Conservation (phyloP, 305 asterid species). For the Fraxinus paxiana region DNA sequence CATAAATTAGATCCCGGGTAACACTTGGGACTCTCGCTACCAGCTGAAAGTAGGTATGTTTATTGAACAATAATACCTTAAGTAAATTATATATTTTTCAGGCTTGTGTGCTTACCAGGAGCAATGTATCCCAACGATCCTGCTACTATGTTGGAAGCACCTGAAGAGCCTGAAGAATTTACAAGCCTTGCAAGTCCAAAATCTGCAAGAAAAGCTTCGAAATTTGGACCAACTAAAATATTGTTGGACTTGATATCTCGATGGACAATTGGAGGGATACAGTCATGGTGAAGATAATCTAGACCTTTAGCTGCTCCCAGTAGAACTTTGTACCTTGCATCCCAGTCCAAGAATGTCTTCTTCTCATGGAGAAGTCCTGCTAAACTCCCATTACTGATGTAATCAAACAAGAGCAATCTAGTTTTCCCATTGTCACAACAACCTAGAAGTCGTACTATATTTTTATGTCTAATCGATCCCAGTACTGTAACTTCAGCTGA, state of each 20-base stretch:
- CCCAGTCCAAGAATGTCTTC: constrained; percentile 49
- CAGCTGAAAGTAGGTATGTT: neutral
- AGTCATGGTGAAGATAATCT: constrained; percentile 73
- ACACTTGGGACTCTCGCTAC: neutral
- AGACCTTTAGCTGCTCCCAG: constrained; percentile 69
- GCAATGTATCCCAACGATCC: constrained; percentile 78
- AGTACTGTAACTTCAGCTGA: constrained; percentile 61
- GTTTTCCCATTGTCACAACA: constrained; percentile 64
- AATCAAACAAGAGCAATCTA: constrained; percentile 58
- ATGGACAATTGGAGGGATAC: constrained; percentile 66
- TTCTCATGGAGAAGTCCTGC: constrained; percentile 54
- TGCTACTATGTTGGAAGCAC: constrained; percentile 44
- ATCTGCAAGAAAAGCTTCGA: constrained; percentile 69
- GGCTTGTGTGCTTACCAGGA: constrained; percentile 47
- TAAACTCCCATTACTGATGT: constrained; percentile 63
- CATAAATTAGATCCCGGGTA: too few relatives aligned
- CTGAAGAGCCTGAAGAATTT: constrained; percentile 45
- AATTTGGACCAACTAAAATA: constrained; percentile 56
- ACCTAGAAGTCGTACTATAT: constrained; percentile 65
- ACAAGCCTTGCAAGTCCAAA: constrained; percentile 67
- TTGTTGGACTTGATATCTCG: constrained; percentile 68
- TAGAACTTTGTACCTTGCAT: constrained; percentile 57
- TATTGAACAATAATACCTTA: neutral
- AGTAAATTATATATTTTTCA: neutral
- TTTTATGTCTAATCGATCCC: constrained; percentile 63